Evolutionary conservation across 1,284 basidiomycete genomes (phyloP).

Genomic region (Cryptococcus neoformans): DNA sequence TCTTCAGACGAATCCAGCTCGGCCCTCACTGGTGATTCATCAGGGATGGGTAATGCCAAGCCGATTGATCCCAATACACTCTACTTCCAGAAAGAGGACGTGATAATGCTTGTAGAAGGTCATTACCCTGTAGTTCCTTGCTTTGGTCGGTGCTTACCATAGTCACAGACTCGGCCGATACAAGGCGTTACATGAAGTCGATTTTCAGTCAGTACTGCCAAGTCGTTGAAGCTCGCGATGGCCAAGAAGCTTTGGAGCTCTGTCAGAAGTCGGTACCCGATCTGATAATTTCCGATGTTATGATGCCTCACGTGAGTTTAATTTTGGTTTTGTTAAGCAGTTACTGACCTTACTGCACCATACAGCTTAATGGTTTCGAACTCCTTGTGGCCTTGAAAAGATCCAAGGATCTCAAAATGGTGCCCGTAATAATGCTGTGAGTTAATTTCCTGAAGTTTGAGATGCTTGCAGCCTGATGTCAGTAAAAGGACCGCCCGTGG

Average conservation of each 20-base stretch:
- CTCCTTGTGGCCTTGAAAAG: slow-evolving; percentile 26
- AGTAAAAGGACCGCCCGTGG: slow-evolving; percentile 31
- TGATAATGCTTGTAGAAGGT: slow-evolving; percentile 45
- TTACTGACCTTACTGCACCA: background rate
- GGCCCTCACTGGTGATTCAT: slow-evolving; percentile 12
- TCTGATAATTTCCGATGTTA: slow-evolving; percentile 50
- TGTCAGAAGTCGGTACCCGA: slow-evolving; percentile 28
- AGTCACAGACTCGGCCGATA: slow-evolving; percentile 29
- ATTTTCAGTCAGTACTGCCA: slow-evolving; percentile 47
- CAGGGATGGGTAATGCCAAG: slow-evolving; percentile 10
- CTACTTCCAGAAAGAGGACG: slow-evolving; percentile 43
- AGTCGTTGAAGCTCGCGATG: slow-evolving; percentile 49
- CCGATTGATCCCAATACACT: slow-evolving; percentile 40
- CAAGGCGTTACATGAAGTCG: slow-evolving; percentile 38
- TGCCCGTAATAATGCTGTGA: slow-evolving; percentile 41
- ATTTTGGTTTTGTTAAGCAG: background rate
- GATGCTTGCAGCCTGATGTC: background rate
- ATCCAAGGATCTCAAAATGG: slow-evolving; percentile 17
- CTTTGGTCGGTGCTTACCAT: background rate
- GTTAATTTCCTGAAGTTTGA: background rate
- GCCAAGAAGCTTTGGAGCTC: slow-evolving; percentile 45
- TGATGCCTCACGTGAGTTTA: slow-evolving; percentile 47
- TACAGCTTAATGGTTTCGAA: slow-evolving; percentile 35
- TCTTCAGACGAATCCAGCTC: slow-evolving; percentile 20
- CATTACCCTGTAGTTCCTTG: slow-evolving; percentile 1